Evolutionary conservation across 2,329 filamentous ascomycete genomes (phyloP).

Genomic region (Botrytis cinerea): DNA sequence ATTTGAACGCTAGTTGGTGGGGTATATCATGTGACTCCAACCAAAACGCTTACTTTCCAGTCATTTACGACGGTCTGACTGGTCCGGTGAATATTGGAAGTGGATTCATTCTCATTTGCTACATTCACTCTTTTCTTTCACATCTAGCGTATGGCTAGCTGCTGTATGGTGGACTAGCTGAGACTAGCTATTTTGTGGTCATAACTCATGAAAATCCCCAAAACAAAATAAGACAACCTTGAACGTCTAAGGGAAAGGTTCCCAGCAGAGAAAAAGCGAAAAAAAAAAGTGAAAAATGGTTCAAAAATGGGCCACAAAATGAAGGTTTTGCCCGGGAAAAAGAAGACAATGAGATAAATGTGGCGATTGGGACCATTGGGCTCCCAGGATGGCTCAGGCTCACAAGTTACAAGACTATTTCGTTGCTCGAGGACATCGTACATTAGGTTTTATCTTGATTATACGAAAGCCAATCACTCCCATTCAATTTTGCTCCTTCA

Average conservation of each 20-base stretch:
- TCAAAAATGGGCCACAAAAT: not conserved
- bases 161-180: not conserved
- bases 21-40: constrained; percentile 7
- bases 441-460: not conserved
- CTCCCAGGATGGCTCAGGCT: constrained; percentile 8
- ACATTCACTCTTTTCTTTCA: not conserved
- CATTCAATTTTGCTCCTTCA: not conserved
- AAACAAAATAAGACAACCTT: not conserved
- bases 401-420: not conserved
- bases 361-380: constrained; percentile 13
- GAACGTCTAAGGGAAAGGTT: not conserved
- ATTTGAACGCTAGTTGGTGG: constrained; percentile 23
- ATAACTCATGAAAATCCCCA: not conserved
- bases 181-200: no score
- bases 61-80: not conserved
- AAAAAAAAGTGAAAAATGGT: not conserved
- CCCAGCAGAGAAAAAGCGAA: not conserved
- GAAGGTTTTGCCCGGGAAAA: not conserved
- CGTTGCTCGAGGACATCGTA: not conserved
- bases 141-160: not conserved
- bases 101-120: not conserved
- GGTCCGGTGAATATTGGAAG: constrained; percentile 3
- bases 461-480: not conserved
- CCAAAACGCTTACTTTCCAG: not conserved
- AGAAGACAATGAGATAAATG: not conserved